phyloP scores from a whole-genome alignment of 768 basidiomycete species.

The Exsudoporus frostii region DNA sequence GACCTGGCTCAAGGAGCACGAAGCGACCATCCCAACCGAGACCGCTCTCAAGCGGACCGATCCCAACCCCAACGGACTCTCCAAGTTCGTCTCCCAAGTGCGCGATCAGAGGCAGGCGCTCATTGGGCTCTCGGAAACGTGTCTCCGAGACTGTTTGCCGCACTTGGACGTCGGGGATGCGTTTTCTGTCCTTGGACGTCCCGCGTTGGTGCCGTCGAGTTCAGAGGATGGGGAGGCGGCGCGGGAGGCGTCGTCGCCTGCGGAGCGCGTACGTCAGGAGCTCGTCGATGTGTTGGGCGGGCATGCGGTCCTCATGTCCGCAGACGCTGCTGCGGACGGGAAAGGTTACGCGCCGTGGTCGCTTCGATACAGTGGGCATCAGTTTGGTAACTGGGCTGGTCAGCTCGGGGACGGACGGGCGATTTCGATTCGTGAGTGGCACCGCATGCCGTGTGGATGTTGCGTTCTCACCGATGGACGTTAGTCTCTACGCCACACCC shows the following conservation, averaged over 20 bases:
- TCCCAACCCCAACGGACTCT: slow-evolving; percentile 27
- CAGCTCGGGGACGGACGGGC: slow-evolving; percentile 96
- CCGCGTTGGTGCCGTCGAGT: slow-evolving; percentile 40
- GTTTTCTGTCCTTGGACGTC: slow-evolving; percentile 60
- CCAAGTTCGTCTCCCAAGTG: slow-evolving; percentile 47
- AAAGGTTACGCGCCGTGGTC: slow-evolving; percentile 65
- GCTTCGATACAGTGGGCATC: slow-evolving; percentile 87
- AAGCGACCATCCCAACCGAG: slow-evolving; percentile 43
- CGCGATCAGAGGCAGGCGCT: slow-evolving; percentile 56
- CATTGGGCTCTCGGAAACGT: slow-evolving; percentile 68
- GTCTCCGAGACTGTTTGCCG: slow-evolving; percentile 74
- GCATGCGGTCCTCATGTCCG: slow-evolving; percentile 59
- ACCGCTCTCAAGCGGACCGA: neutral
- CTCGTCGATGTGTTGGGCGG: slow-evolving; percentile 83
- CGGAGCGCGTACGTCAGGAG: slow-evolving; percentile 55
- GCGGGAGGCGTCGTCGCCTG: slow-evolving; percentile 23
- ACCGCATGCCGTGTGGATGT: neutral
- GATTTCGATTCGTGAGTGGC: slow-evolving; percentile 67
- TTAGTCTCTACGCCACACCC: slow-evolving; percentile 79
- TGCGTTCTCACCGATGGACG: neutral
- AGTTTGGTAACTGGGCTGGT: slow-evolving; percentile 88
- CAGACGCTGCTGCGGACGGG: slow-evolving; percentile 27
- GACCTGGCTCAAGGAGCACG: slow-evolving; percentile 67
- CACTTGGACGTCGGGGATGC: slow-evolving; percentile 86
- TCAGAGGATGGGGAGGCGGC: slow-evolving; percentile 29